Evolutionary conservation across 345 rosid species (phyloP).

Genomic region (Bruguiera gymnorhiza): DNA sequence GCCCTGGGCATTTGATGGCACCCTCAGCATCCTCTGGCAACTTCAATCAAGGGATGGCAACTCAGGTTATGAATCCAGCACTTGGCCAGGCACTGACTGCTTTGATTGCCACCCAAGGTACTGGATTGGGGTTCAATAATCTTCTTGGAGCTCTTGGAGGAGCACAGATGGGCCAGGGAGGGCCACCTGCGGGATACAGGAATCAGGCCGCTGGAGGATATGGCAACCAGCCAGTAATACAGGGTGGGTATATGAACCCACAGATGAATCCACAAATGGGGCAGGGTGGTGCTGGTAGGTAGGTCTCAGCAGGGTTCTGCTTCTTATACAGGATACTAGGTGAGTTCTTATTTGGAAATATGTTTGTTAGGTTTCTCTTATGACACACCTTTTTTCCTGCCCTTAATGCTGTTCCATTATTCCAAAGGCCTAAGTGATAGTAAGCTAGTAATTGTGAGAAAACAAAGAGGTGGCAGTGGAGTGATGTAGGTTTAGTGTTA

Average conservation of each 20-base stretch:
- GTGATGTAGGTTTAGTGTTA: no score
- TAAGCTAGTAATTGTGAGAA: not conserved
- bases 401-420: not conserved
- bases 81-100: slow-evolving; percentile 49
- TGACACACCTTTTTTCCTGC: not conserved
- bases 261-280: slow-evolving; percentile 41
- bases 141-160: slow-evolving; percentile 33
- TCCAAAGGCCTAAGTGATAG: not conserved
- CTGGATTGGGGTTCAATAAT: slow-evolving; percentile 38
- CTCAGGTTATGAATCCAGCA: slow-evolving; percentile 38
- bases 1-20: slow-evolving; percentile 70
- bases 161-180: slow-evolving; percentile 30
- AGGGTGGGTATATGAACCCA: slow-evolving; percentile 31
- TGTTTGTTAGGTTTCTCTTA: not conserved
- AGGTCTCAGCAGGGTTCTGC: slow-evolving; percentile 39
- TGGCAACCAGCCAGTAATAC: slow-evolving; percentile 31
- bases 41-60: slow-evolving; percentile 37
- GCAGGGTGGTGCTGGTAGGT: slow-evolving; percentile 24
- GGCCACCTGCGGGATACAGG: slow-evolving; percentile 39
- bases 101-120: slow-evolving; percentile 39
- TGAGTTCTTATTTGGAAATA: slow-evolving; percentile 14
- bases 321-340: slow-evolving; percentile 39
- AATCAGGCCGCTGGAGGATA: slow-evolving; percentile 41
- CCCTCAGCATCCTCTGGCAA: slow-evolving; percentile 45
- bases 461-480: not conserved